These are phyloP conservation scores for Candida stauntonica DNA, from an alignment of 805 yeast genomes.

Conservation along the genomic window DNA sequence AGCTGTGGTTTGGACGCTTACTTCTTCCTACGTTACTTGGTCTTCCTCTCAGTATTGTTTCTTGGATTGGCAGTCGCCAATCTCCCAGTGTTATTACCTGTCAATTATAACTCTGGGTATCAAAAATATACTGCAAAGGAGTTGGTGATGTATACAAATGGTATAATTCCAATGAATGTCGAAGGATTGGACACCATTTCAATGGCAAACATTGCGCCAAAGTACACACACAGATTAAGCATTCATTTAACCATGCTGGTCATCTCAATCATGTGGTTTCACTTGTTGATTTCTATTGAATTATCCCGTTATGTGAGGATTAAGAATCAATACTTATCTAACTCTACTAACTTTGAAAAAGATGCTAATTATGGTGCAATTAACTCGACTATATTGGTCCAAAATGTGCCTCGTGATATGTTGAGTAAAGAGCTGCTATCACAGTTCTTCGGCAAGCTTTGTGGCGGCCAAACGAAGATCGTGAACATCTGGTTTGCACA, in stretches of 20 bases:
- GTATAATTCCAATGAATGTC: conserved; percentile 23
- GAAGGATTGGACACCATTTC: conserved; percentile 65
- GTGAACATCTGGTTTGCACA: conserved; percentile 57
- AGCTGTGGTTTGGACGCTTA: conserved; percentile 70
- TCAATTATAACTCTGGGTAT: conserved; percentile 42
- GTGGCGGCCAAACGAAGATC: conserved; percentile 42
- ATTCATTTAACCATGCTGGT: conserved; percentile 62
- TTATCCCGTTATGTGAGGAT: conserved; percentile 46
- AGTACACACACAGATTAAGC: conserved; percentile 45
- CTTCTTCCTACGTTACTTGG: conserved; percentile 61
- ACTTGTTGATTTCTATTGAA: conserved; percentile 53
- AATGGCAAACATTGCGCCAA: conserved; percentile 60
- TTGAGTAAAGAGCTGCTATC: conserved; percentile 22
- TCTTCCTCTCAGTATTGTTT: conserved; percentile 48
- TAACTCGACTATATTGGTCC: conserved; percentile 37
- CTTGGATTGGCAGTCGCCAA: conserved; percentile 47
- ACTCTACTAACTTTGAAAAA: conserved; percentile 19
- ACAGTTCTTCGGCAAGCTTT: conserved; percentile 24
- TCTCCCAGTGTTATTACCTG: conserved; percentile 58
- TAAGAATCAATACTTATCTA: conserved; percentile 38
- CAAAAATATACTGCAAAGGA: conserved; percentile 20
- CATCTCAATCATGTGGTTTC: conserved; percentile 51
- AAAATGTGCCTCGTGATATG: conserved; percentile 39
- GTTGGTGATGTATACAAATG: conserved; percentile 21
- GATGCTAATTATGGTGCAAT: conserved; percentile 21